Conservation (phyloP, 2,329 filamentous ascomycete species). For the Nigrospora sphaerica region DNA sequence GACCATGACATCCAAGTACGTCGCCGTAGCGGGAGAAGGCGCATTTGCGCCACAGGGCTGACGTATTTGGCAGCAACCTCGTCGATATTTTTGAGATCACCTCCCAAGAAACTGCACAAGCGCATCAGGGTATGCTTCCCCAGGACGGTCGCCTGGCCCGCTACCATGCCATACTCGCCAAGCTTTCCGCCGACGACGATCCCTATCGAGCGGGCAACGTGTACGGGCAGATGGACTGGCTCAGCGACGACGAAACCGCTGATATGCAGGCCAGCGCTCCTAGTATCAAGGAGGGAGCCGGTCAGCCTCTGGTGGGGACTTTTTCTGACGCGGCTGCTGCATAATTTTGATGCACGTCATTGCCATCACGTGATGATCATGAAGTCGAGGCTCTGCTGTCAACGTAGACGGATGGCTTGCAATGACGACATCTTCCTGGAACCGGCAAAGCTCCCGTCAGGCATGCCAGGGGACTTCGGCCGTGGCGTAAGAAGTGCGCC, state of each 20-base stretch:
- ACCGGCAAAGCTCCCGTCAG: too few relatives aligned
- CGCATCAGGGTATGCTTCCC: slow-evolving; percentile 25
- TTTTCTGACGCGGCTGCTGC: slow-evolving; percentile 49
- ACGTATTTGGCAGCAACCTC: slow-evolving; percentile 45
- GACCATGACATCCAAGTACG: slow-evolving; percentile 57
- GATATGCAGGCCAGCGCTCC: slow-evolving; percentile 34
- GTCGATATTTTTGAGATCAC: slow-evolving; percentile 62
- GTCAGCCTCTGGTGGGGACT: slow-evolving; percentile 47
- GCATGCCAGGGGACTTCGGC: too few relatives aligned
- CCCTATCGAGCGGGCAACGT: slow-evolving; percentile 31
- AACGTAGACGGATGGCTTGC: too few relatives aligned
- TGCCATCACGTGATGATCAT: neutral
- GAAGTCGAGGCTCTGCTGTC: too few relatives aligned
- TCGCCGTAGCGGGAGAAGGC: neutral
- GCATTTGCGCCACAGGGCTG: slow-evolving; percentile 8
- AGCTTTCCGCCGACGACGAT: slow-evolving; percentile 42
- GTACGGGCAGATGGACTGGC: slow-evolving; percentile 40
- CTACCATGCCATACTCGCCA: slow-evolving; percentile 56
- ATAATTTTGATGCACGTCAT: neutral
- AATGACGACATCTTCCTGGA: too few relatives aligned
- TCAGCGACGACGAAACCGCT: slow-evolving; percentile 40
- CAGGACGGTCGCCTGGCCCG: slow-evolving; percentile 49
- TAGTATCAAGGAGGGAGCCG: slow-evolving; percentile 29
- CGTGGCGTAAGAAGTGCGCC: too few relatives aligned
- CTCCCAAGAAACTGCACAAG: slow-evolving; percentile 35